Percentiles rank a stretch among this genome's conserved stretches.
Evolutionary conservation across 768 basidiomycete genomes (phyloP).

Genomic region (Agaricus blazei): DNA sequence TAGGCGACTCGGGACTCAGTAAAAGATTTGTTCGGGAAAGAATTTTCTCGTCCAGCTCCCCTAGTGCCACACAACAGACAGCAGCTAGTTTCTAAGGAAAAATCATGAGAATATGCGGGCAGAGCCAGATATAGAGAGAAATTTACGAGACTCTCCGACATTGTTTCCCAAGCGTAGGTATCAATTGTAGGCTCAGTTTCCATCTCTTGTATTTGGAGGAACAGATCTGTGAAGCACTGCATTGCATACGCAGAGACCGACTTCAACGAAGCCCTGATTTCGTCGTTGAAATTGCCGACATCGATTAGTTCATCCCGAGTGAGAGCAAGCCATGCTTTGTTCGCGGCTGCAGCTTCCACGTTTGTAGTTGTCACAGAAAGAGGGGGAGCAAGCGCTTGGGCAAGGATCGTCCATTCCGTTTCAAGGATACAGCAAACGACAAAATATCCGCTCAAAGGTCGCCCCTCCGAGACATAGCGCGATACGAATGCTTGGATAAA

Average conservation of each 20-base stretch:
- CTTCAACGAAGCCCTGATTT: conserved; percentile 36
- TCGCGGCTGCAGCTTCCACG: conserved; percentile 77
- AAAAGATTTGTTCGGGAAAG: conserved; percentile 67
- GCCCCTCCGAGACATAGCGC: conserved; percentile 68
- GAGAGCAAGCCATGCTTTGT: conserved; percentile 72
- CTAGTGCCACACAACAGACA: conserved; percentile 69
- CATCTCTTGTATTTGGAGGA: conserved; percentile 78
- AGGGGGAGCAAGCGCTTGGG: conserved; percentile 53
- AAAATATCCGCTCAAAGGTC: conserved; percentile 84
- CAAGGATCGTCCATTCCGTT: conserved; percentile 79
- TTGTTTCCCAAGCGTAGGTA: conserved; percentile 90
- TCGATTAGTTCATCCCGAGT: conserved; percentile 48
- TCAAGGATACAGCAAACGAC: conserved; percentile 87
- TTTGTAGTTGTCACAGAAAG: conserved; percentile 23
- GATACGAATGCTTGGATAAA: conserved; percentile 68
- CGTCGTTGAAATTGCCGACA: conserved; percentile 31
- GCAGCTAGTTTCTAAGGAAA: conserved; percentile 73
- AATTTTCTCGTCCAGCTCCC: conserved; percentile 63
- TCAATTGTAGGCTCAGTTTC: conserved; percentile 74
- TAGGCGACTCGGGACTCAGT: conserved; percentile 75
- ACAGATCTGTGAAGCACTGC: conserved; percentile 73
- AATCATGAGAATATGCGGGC: not conserved
- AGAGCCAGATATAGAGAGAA: not conserved
- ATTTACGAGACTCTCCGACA: conserved; percentile 83
- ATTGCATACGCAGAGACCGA: conserved; percentile 55